These are phyloP conservation scores for Leccinum obscurum DNA, from an alignment of 768 basidiomycete genomes.

Conservation along the genomic window DNA sequence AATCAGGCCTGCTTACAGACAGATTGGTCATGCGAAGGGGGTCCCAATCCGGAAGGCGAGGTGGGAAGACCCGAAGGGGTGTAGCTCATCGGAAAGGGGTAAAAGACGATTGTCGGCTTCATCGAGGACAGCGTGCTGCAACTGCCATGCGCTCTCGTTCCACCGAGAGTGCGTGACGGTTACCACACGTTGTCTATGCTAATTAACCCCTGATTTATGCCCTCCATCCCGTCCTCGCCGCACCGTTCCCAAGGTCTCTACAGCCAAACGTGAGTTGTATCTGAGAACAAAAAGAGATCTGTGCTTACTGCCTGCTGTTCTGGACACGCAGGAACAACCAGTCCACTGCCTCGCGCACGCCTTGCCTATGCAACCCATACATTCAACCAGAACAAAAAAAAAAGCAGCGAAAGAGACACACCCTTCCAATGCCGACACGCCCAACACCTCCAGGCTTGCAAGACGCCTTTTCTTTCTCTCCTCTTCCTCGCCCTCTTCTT, in stretches of 20 bases:
- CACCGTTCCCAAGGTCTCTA: slow-evolving; percentile 23
- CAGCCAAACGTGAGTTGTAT: not conserved
- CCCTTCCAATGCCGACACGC: slow-evolving; percentile 90
- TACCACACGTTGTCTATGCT: not conserved
- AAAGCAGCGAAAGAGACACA: slow-evolving; percentile 34
- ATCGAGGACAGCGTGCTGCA: too few relatives aligned
- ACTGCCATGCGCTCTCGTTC: too few relatives aligned
- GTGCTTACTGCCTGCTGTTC: slow-evolving; percentile 68
- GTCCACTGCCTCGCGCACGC: slow-evolving; percentile 86
- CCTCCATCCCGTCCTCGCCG: slow-evolving; percentile 13
- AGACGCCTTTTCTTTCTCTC: slow-evolving; percentile 52
- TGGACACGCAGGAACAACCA: slow-evolving; percentile 95
- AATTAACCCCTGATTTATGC: slow-evolving; percentile 10
- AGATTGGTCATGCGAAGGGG: too few relatives aligned
- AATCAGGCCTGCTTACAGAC: too few relatives aligned
- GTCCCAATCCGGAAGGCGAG: too few relatives aligned
- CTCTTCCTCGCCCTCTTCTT: slow-evolving; percentile 46
- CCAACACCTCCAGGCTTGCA: slow-evolving; percentile 86
- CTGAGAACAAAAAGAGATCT: not conserved
- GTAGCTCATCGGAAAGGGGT: too few relatives aligned
- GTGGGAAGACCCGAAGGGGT: too few relatives aligned
- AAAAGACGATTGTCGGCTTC: too few relatives aligned
- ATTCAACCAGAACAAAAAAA: not conserved
- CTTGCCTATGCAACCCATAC: slow-evolving; percentile 54
- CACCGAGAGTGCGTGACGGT: too few relatives aligned